phyloP scores from a whole-genome alignment of 805 yeast species.

The Sugiyamaella americana region DNA sequence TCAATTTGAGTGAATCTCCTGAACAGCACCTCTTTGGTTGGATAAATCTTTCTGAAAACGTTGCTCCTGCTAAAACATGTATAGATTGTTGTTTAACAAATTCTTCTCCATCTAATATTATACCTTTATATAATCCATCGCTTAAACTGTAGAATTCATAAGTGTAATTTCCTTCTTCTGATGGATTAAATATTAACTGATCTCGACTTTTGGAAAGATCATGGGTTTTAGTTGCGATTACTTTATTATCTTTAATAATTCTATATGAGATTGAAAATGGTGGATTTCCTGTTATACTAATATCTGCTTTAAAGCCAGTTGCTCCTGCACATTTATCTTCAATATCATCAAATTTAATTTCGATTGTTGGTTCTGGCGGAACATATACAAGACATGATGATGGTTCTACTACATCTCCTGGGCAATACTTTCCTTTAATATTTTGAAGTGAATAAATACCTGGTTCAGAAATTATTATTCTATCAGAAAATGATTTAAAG shows the following conservation, averaged over 20 bases:
- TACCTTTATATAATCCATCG: conserved; percentile 53
- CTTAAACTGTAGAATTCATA: conserved; percentile 60
- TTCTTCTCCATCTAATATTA: conserved; percentile 19
- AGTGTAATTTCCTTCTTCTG: conserved; percentile 72
- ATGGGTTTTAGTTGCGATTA: conserved; percentile 28
- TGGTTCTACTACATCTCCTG: conserved; percentile 56
- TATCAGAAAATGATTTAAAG: conserved; percentile 2
- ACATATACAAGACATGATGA: conserved; percentile 49
- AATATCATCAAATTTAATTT: conserved; percentile 47
- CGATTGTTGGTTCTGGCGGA: conserved; percentile 49
- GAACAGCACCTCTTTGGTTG: conserved; percentile 38
- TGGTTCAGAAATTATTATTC: conserved; percentile 37
- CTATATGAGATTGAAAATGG: conserved; percentile 71
- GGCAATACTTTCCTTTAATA: conserved; percentile 58
- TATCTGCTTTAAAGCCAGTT: conserved; percentile 71
- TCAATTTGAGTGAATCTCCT: conserved; percentile 42
- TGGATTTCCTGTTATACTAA: conserved; percentile 66
- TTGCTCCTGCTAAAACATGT: conserved; percentile 36
- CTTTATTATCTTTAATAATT: conserved; percentile 36
- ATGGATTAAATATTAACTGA: conserved; percentile 67
- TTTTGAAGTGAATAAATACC: conserved; percentile 59
- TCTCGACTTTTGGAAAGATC: conserved; percentile 36
- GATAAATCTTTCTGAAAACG: conserved; percentile 24
- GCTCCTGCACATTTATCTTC: conserved; percentile 89
- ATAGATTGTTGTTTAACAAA: conserved; percentile 30